Conservation (phyloP, 2,329 filamentous ascomycete species). For the Colletotrichum costaricense region DNA sequence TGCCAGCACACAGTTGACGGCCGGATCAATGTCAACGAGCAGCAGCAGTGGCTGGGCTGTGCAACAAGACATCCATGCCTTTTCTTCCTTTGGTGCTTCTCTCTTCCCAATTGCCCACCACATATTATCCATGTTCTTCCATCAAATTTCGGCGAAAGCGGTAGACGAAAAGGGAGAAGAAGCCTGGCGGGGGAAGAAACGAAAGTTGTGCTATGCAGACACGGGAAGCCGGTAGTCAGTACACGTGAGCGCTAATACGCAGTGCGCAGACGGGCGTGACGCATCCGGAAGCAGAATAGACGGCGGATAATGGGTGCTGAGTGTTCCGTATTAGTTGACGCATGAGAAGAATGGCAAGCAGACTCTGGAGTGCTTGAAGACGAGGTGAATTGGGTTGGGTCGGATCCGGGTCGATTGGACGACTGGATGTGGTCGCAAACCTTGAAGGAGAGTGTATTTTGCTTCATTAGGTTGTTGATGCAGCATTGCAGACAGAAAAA, state of each 20-base stretch:
- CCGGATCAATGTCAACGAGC: slow-evolving; percentile 14
- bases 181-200: background rate
- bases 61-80: slow-evolving; percentile 13
- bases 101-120: background rate
- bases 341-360: background rate
- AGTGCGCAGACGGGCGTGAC: slow-evolving; percentile 16
- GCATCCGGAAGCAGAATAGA: slow-evolving; percentile 13
- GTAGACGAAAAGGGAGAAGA: slow-evolving; percentile 17
- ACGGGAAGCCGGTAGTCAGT: slow-evolving; percentile 19
- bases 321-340: background rate
- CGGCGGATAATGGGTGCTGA: slow-evolving; percentile 11
- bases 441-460: background rate
- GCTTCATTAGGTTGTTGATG: background rate
- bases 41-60: slow-evolving; percentile 19
- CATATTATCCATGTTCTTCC: background rate
- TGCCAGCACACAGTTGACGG: slow-evolving; percentile 19
- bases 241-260: slow-evolving; percentile 2
- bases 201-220: slow-evolving; percentile 21
- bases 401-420: slow-evolving; percentile 29
- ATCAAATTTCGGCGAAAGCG: background rate
- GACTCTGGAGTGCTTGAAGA: background rate
- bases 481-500: too few species aligned
- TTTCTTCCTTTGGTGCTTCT: slow-evolving; percentile 3
- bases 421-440: background rate
- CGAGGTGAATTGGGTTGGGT: slow-evolving; percentile 13